A percentile compares a stretch with the other conserved stretches of the same genome.
Conservation (phyloP, 176 grass and related monocot species). For the Alloteropsis semialata region DNA sequence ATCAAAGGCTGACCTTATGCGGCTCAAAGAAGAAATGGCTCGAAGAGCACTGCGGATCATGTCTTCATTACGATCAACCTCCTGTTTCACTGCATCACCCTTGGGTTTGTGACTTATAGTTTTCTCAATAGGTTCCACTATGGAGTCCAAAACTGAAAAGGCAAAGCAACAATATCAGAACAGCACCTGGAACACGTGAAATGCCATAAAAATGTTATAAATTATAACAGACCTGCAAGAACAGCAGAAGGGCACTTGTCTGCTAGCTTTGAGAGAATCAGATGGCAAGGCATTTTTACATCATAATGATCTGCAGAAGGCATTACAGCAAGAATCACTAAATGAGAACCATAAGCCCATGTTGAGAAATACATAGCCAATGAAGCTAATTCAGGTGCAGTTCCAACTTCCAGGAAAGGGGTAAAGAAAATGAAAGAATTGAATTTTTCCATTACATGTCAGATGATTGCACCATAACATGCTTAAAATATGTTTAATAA, state of each 20-base stretch:
- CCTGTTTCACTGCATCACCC: slow-evolving; percentile 96
- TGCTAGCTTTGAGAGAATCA: slow-evolving; percentile 98
- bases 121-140: slow-evolving; percentile 91
- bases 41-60: slow-evolving; percentile 97
- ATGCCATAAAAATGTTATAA: background rate
- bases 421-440: background rate
- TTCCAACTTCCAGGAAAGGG: background rate
- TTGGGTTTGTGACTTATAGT: slow-evolving; percentile 91
- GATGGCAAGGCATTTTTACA: slow-evolving; percentile 98
- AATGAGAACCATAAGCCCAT: background rate
- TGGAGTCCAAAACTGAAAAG: slow-evolving; percentile 81
- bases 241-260: slow-evolving; percentile 98
- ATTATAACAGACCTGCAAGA: slow-evolving; percentile 65
- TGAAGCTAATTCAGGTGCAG: background rate
- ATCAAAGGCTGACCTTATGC: slow-evolving; percentile 59
- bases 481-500: too few species aligned
- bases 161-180: slow-evolving; percentile 20
- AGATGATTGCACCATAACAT: background rate
- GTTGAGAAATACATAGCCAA: background rate
- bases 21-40: slow-evolving; percentile 77
- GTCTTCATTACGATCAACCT: slow-evolving; percentile 95
- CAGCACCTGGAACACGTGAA: background rate
- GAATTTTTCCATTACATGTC: background rate
- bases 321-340: background rate
- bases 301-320: slow-evolving; percentile 89